Base-by-base conservation (phyloP, 441 rosid species). In the Croton setiger region DNA sequence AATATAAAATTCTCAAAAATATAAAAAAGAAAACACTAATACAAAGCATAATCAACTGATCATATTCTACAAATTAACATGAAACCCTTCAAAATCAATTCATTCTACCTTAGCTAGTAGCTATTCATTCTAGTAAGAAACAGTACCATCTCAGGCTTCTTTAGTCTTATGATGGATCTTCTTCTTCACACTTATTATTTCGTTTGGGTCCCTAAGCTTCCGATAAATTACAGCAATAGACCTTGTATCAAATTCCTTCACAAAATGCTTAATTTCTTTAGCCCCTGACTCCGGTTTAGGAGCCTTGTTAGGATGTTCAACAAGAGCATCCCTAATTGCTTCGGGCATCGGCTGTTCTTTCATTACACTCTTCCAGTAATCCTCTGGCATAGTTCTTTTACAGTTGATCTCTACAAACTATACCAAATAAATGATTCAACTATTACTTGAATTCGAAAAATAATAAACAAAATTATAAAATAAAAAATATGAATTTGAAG, bases 321-420 rank as follows among this genome's bases (percentile, higher is more conserved):
- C 67, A 14, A 69, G 14, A 20, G 69, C 75, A 14, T 62, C 66
- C 36, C 35, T 59, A 3, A 79, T 68, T 20, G 75, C 75, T 18
- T 72, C 65, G 7, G 82, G 81, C 54, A 76, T 66, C 0, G 73
- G 69, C 33, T 76, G 67, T 17, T 68, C 80, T 49, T 74, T 78
- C 75, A 71, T 76, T 27, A 63, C 15, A 63, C 67, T 72, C 55
- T 69, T 78, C 85, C 85, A 81, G 45, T 81, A 76, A 3, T 76
- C 77, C 35, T 67, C 78, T 0, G 78, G 80, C 36, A 63, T 47
- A 47, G 69, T 71, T 73, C 85, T 78, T 63, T 69, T 79, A 74
- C 74, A 12, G 41, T 39, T 69, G 56, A 72, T 43, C 45, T 54
- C 61, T 41, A 27, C 63, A 37, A 75, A 15, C 84, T 81, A 27